These are phyloP conservation scores for Chrysoporthe austroafricana DNA, from an alignment of 2,329 filamentous ascomycete genomes.

Conservation along the genomic window DNA sequence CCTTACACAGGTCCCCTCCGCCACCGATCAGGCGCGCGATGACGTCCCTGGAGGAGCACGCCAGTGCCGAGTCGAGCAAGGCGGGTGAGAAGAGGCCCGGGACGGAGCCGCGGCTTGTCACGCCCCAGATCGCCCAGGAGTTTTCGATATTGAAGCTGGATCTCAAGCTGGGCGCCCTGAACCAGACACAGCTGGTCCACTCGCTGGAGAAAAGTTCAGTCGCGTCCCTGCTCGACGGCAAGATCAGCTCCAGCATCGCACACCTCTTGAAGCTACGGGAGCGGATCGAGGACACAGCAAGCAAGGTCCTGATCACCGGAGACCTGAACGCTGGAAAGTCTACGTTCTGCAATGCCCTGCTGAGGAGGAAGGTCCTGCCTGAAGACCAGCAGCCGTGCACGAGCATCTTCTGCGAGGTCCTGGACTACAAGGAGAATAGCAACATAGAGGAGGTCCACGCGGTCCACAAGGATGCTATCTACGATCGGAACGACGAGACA, in stretches of 20 bases:
- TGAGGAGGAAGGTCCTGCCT: constrained; percentile 88
- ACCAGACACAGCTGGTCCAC: constrained; percentile 89
- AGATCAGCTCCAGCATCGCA: constrained; percentile 91
- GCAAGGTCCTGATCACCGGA: constrained; percentile 94
- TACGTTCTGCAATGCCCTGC: constrained; percentile 96
- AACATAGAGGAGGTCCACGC: constrained; percentile 95
- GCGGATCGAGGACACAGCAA: constrained; percentile 94
- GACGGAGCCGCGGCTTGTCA: constrained; percentile 80
- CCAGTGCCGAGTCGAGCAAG: constrained; percentile 72
- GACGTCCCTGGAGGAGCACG: constrained; percentile 68
- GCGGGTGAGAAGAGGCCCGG: constrained; percentile 63
- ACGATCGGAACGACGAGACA: constrained; percentile 88
- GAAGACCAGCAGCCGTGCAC: constrained; percentile 99
- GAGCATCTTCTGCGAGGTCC: constrained; percentile 95
- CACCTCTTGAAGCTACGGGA: constrained; percentile 86
- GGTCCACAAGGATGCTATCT: constrained; percentile 77
- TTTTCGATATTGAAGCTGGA: constrained; percentile 96
- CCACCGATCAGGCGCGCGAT: constrained; percentile 65
- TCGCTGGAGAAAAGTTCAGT: constrained; percentile 92
- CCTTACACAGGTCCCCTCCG: constrained; percentile 37
- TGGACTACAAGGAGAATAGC: constrained; percentile 89
- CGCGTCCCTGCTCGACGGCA: constrained; percentile 87
- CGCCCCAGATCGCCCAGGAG: constrained; percentile 90
- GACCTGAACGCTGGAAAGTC: constrained; percentile 98
- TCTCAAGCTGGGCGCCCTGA: constrained; percentile 82